Conservation (phyloP, 208 protist species). For the Acanthamoeba divionensis region DNA sequence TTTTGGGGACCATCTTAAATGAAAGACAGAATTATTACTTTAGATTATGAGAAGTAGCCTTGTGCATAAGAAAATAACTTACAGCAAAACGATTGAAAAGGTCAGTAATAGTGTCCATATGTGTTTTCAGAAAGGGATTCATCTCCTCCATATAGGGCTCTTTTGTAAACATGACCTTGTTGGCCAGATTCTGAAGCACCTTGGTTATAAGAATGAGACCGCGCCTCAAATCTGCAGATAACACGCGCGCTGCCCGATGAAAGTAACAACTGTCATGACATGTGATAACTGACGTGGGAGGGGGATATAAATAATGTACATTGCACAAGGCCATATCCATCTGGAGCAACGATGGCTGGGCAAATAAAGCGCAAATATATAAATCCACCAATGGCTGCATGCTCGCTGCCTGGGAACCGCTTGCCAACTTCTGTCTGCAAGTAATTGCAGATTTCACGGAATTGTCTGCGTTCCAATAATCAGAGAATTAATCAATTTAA, state of each 20-base stretch:
- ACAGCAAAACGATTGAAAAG: slow-evolving; percentile 48
- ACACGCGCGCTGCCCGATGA: neutral
- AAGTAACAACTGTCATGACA: neutral
- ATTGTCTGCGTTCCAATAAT: no score
- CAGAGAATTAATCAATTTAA: neutral
- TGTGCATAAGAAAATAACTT: neutral
- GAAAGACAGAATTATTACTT: no score
- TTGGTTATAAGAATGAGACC: slow-evolving; percentile 70
- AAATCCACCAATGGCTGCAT: slow-evolving; percentile 60
- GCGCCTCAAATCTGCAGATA: slow-evolving; percentile 33
- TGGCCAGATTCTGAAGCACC: slow-evolving; percentile 71
- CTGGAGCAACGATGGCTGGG: slow-evolving; percentile 66
- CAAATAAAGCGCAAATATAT: slow-evolving; percentile 75
- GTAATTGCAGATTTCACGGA: slow-evolving; percentile 53
- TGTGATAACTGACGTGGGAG: neutral
- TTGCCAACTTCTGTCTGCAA: slow-evolving; percentile 47
- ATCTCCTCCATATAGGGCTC: slow-evolving; percentile 66
- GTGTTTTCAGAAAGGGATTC: slow-evolving; percentile 61
- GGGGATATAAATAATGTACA: neutral
- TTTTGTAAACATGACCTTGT: slow-evolving; percentile 60
- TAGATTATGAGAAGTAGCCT: neutral
- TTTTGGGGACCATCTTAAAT: neutral
- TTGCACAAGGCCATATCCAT: slow-evolving; percentile 58
- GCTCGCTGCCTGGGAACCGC: slow-evolving; percentile 55
- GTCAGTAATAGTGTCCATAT: slow-evolving; percentile 54